Evolutionary conservation across 2,329 filamentous ascomycete species (phyloP).

Genomic region (Beauveria rudraprayagi): DNA sequence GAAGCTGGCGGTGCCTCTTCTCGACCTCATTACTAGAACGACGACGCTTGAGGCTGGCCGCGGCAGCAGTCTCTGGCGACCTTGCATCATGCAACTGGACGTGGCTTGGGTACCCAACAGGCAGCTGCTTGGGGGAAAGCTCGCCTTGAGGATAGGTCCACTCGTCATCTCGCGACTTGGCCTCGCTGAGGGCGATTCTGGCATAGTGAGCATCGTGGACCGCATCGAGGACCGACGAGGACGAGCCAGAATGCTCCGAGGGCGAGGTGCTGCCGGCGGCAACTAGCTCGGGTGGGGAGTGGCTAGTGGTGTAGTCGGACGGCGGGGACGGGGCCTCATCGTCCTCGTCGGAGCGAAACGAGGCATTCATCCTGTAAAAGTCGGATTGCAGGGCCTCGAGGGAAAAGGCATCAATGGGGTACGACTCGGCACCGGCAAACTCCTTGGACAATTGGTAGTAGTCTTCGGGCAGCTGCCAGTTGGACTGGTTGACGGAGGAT

Average conservation of each 20-base stretch:
- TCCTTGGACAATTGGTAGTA: conserved; percentile 21
- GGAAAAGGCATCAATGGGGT: conserved; percentile 25
- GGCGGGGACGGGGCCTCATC: conserved; percentile 20
- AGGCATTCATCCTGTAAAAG: conserved; percentile 27
- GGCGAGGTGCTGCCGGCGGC: conserved; percentile 31
- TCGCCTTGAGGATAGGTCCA: conserved; percentile 32
- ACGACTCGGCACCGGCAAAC: conserved; percentile 29
- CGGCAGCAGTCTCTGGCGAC: conserved; percentile 20
- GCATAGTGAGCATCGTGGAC: conserved; percentile 24
- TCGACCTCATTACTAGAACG: conserved; percentile 26
- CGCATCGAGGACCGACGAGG: conserved; percentile 21
- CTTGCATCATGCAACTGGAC: conserved; percentile 22
- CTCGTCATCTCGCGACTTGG: conserved; percentile 30
- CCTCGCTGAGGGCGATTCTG: conserved; percentile 25
- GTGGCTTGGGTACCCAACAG: conserved; percentile 24
- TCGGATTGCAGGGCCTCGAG: conserved; percentile 24
- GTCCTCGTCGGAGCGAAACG: conserved; percentile 24
- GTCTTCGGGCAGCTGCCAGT: conserved; percentile 21
- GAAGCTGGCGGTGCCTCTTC: conserved; percentile 29
- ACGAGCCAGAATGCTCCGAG: conserved; percentile 31
- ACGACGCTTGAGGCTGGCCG: conserved; percentile 28
- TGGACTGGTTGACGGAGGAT: conserved; percentile 15
- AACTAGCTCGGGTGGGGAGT: conserved; percentile 29
- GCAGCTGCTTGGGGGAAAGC: conserved; percentile 22
- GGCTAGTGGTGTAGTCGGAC: conserved; percentile 30